Conservation (phyloP, 257 asterid genomes). For the Ilex asprella region DNA sequence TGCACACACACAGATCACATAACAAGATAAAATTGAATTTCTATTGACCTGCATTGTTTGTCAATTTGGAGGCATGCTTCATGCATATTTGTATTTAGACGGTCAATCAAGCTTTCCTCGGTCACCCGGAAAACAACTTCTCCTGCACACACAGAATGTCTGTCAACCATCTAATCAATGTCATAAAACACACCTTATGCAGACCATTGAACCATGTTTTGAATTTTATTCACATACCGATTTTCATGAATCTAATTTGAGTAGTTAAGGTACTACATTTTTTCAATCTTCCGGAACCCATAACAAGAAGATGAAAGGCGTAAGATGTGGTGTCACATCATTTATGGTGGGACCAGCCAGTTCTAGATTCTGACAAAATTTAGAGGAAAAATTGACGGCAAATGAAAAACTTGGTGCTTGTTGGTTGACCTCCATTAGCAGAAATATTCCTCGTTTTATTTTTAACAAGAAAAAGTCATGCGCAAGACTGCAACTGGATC, state of each 20-base stretch:
- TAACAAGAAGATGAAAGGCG: neutral
- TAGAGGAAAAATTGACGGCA: no score
- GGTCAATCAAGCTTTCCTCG: slow-evolving; percentile 62
- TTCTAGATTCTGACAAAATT: no score
- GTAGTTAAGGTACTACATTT: neutral
- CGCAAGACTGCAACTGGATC: no score
- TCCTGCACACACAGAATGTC: slow-evolving; percentile 27
- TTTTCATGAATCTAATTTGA: neutral
- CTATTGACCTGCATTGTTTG: slow-evolving; percentile 53
- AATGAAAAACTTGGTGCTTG: no score
- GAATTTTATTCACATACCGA: neutral
- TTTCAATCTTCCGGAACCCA: neutral
- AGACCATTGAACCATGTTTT: neutral
- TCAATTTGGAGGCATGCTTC: slow-evolving; percentile 67
- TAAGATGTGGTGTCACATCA: neutral
- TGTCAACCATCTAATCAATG: neutral
- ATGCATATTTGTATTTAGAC: slow-evolving; percentile 67
- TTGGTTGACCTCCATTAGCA: no score
- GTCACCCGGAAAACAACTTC: slow-evolving; percentile 60
- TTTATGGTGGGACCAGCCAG: neutral
- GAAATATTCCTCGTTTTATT: no score
- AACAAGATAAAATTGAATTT: neutral
- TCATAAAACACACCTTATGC: no score
- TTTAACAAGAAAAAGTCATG: no score
- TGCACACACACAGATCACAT: neutral